Evolutionary conservation across 225 moss, liverwort and hornwort genomes (phyloP).

Genomic region (Sphagnum contortum): DNA sequence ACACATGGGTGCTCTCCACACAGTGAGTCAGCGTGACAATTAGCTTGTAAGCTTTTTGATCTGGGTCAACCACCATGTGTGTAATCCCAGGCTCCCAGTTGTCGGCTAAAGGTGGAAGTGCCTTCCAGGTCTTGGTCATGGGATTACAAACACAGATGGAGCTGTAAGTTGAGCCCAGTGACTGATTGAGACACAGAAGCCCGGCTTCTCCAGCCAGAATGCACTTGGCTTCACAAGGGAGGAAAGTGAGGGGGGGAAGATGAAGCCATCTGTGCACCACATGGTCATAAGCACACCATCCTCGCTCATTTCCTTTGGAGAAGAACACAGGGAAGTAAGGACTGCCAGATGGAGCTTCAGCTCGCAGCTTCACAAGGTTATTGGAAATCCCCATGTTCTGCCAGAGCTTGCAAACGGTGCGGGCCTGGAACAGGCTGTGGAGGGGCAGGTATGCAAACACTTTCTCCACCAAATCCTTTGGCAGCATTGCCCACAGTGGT

Average conservation of each 20-base stretch:
- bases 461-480: conserved; percentile 60
- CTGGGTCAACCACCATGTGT: conserved; percentile 51
- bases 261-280: conserved; percentile 40
- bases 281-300: conserved; percentile 59
- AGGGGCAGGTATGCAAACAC: conserved; percentile 52
- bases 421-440: conserved; percentile 48
- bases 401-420: conserved; percentile 55
- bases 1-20: conserved; percentile 50
- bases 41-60: conserved; percentile 32
- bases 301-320: conserved; percentile 42
- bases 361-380: conserved; percentile 47
- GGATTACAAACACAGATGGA: conserved; percentile 41
- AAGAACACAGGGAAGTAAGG: conserved; percentile 54
- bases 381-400: conserved; percentile 38
- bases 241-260: conserved; percentile 48
- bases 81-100: conserved; percentile 45
- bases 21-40: conserved; percentile 41
- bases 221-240: conserved; percentile 39
- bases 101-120: conserved; percentile 26
- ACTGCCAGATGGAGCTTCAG: conserved; percentile 33
- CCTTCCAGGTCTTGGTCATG: conserved; percentile 28
- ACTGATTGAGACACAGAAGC: conserved; percentile 37
- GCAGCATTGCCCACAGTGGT: conserved; percentile 48
- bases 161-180: conserved; percentile 23
- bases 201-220: conserved; percentile 48